These are phyloP conservation scores for Hypomontagnella submonticulosa DNA, from an alignment of 495 filamentous ascomycete genomes.

Conservation along the genomic window DNA sequence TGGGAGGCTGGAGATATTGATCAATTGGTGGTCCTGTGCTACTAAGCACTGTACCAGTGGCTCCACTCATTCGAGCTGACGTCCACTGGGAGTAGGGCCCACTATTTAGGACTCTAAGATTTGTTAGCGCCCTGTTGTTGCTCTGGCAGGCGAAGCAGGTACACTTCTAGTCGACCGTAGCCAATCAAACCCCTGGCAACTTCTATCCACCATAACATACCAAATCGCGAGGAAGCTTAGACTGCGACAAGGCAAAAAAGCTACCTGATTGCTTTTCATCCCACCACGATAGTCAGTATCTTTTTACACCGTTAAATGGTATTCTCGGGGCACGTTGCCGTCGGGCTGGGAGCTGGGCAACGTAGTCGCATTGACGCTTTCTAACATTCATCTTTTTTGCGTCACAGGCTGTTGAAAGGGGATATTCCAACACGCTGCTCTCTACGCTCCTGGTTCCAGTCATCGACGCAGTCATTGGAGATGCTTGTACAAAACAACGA, in stretches of 20 bases:
- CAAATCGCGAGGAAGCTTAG: constrained; percentile 47
- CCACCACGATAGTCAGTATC: constrained; percentile 30
- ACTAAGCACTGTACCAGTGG: too few relatives aligned
- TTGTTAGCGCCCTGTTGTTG: constrained; percentile 44
- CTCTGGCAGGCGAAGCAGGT: constrained; percentile 46
- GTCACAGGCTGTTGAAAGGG: too few relatives aligned
- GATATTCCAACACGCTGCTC: constrained; percentile 17
- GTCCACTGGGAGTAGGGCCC: neutral
- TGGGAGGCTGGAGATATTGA: too few relatives aligned
- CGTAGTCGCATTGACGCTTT: constrained; percentile 30
- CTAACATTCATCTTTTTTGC: neutral
- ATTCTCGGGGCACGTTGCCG: constrained; percentile 27
- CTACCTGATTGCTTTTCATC: constrained; percentile 31
- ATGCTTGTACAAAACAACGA: constrained; percentile 36
- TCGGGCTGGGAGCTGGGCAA: constrained; percentile 38
- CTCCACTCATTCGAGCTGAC: too few relatives aligned
- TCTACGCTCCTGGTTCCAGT: constrained; percentile 21
- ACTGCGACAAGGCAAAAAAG: constrained; percentile 38
- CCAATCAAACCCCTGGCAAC: constrained; percentile 43
- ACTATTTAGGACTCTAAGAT: constrained; percentile 12
- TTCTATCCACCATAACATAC: constrained; percentile 51
- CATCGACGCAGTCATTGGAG: constrained; percentile 14
- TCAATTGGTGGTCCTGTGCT: too few relatives aligned
- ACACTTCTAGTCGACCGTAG: constrained; percentile 15
- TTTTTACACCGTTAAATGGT: constrained; percentile 37